These are phyloP conservation scores for Laburnicola sp. DNA, from an alignment of 2,329 filamentous ascomycete species.

Conservation along the genomic window DNA sequence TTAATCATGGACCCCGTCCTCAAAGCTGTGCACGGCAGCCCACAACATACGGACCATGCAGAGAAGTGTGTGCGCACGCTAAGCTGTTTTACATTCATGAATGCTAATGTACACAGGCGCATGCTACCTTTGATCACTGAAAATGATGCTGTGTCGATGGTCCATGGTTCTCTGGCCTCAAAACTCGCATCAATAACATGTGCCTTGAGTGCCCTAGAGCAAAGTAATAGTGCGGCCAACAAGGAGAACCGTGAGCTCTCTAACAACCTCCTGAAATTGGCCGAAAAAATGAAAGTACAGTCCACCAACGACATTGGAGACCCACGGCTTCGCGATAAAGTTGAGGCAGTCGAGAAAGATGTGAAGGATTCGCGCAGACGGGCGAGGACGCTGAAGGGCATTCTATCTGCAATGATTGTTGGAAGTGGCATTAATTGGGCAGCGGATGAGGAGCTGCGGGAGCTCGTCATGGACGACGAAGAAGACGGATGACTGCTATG, in stretches of 20 bases:
- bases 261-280: slow-evolving; percentile 64
- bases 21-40: slow-evolving; percentile 73
- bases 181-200: slow-evolving; percentile 56
- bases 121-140: slow-evolving; percentile 67
- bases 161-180: slow-evolving; percentile 62
- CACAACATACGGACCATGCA: slow-evolving; percentile 60
- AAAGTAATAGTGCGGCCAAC: slow-evolving; percentile 60
- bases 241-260: slow-evolving; percentile 67
- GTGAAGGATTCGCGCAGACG: slow-evolving; percentile 65
- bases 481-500: slow-evolving; percentile 39
- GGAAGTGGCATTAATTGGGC: slow-evolving; percentile 85
- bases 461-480: slow-evolving; percentile 71
- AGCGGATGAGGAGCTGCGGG: slow-evolving; percentile 65
- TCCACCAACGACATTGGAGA: slow-evolving; percentile 60
- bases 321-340: slow-evolving; percentile 56
- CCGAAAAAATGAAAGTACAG: slow-evolving; percentile 58
- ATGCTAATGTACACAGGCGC: slow-evolving; percentile 53
- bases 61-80: slow-evolving; percentile 62
- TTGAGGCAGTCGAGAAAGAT: slow-evolving; percentile 61
- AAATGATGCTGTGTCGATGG: slow-evolving; percentile 68
- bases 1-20: slow-evolving; percentile 74
- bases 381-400: slow-evolving; percentile 76
- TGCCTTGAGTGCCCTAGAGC: slow-evolving; percentile 60
- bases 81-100: neutral
- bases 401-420: slow-evolving; percentile 75